These are phyloP conservation scores for Davidsoniella virescens DNA, from an alignment of 2,329 filamentous ascomycete species.

Conservation along the genomic window DNA sequence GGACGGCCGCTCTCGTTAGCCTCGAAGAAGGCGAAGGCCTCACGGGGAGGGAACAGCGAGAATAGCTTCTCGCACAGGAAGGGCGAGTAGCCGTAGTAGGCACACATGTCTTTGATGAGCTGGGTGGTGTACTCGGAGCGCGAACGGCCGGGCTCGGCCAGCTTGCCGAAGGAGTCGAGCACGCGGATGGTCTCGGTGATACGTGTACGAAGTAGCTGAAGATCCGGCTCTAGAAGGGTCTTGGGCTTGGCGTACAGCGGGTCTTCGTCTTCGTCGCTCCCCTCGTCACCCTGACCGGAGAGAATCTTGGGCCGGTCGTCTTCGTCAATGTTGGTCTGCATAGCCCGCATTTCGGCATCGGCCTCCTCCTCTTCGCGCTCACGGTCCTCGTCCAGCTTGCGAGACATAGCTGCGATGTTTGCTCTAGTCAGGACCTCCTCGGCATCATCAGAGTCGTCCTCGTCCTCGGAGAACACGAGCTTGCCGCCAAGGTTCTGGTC, in stretches of 20 bases:
- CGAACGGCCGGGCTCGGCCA: constrained; percentile 65
- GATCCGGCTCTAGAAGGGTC: constrained; percentile 63
- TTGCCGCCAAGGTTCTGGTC: constrained; percentile 34
- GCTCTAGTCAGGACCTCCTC: constrained; percentile 87
- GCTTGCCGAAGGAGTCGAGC: constrained; percentile 70
- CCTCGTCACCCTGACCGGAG: constrained; percentile 35
- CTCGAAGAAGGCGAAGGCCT: constrained; percentile 97
- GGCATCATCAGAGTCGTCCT: constrained; percentile 61
- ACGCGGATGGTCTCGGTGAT: constrained; percentile 91
- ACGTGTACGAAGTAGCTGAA: constrained; percentile 72
- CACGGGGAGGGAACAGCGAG: constrained; percentile 76
- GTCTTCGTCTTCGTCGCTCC: constrained; percentile 42
- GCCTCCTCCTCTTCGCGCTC: constrained; percentile 69
- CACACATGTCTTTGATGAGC: constrained; percentile 79
- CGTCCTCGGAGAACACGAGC: constrained; percentile 89
- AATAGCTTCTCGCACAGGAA: constrained; percentile 95
- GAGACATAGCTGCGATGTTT: constrained; percentile 84
- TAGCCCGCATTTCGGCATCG: constrained; percentile 68
- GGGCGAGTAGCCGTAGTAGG: constrained; percentile 90
- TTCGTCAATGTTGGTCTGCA: constrained; percentile 86
- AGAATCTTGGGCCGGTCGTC: constrained; percentile 50
- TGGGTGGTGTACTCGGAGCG: constrained; percentile 77
- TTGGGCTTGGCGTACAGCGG: constrained; percentile 41
- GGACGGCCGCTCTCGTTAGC: constrained; percentile 91
- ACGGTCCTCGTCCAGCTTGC: constrained; percentile 63